Base-by-base conservation (phyloP, 176 grass and related monocot species). In the Leersia perrieri region DNA sequence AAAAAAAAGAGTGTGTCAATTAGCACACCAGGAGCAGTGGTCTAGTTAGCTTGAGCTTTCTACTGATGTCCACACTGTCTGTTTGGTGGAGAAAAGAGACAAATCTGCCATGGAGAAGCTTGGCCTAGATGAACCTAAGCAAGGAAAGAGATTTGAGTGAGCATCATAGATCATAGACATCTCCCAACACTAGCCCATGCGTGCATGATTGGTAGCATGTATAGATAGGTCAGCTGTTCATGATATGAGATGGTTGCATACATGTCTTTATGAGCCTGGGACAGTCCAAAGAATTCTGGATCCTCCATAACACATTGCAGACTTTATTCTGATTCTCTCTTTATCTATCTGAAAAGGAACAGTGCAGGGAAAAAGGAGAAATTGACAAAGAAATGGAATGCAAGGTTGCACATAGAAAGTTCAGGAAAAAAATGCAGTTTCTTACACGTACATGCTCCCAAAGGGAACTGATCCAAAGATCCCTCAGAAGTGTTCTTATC, bases 121-220 rank as follows among this genome's bases (percentile, higher is more conserved):
- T 22, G 44, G 14, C 44, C 22, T 9, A 58, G 1, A 72, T n/a
- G 74, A 9, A 51, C 41, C 60, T 25, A 39, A 63, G 22, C 58
- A n/a, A 12, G 36, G 75, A 65, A 72, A 63, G 74, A 16, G 72
- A 67, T 25, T 26, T 58, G 8, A n/a, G 53, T 58, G 53, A 58
- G 53, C 14, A 49, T 18, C 49, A 41, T 53, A 53, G 70, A 53
- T 28, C 71, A 23, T 74, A 13, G 28, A 30, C 70, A 53, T 32
- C 16, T 49, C 42, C 27, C 69, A 7, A 27, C 3, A 15, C 10
- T 61, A 79, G 66, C 58, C 67, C 63, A 42, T 80, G 70, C 47
- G 68, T 89, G 82, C 35, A 75, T 89, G 87, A 89, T 80, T 88
- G 74, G 45, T 75, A 34, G 16, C 9, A 11, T 13, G 18, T 22